Evolutionary conservation across 208 protist species (phyloP).

Genomic region (Leishmania guyanensis): DNA sequence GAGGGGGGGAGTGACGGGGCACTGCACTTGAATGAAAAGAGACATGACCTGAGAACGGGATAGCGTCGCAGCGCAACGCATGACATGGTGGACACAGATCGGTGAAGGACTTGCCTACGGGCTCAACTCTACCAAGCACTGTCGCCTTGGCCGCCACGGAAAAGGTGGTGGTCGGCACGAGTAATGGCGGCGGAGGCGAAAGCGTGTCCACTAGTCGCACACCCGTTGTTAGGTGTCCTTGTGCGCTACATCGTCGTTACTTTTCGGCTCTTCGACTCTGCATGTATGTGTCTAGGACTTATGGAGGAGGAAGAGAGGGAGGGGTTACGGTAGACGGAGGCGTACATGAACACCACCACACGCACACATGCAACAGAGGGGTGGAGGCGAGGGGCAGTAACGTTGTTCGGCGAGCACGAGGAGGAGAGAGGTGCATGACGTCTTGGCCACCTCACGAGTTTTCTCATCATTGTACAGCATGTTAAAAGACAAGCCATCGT

Average conservation of each 20-base stretch:
- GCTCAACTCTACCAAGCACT: background rate
- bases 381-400: background rate
- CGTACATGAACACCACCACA: background rate
- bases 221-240: background rate
- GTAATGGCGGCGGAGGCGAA: background rate
- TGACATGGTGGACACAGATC: background rate
- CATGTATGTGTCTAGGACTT: background rate
- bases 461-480: background rate
- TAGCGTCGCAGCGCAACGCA: background rate
- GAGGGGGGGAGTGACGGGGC: background rate
- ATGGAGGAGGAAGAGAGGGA: background rate
- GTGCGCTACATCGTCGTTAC: no score
- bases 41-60: background rate
- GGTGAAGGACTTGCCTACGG: background rate
- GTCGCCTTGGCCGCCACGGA: background rate
- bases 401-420: background rate
- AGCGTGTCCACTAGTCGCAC: background rate
- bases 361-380: background rate
- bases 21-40: background rate
- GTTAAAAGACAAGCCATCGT: constrained; percentile 16
- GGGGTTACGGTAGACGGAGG: background rate
- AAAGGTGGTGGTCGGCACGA: background rate
- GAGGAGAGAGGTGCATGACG: constrained; percentile 3
- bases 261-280: background rate
- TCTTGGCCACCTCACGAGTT: background rate